phyloP scores from a whole-genome alignment of 1,284 basidiomycete genomes.

The Paramarasmius palmivorus region DNA sequence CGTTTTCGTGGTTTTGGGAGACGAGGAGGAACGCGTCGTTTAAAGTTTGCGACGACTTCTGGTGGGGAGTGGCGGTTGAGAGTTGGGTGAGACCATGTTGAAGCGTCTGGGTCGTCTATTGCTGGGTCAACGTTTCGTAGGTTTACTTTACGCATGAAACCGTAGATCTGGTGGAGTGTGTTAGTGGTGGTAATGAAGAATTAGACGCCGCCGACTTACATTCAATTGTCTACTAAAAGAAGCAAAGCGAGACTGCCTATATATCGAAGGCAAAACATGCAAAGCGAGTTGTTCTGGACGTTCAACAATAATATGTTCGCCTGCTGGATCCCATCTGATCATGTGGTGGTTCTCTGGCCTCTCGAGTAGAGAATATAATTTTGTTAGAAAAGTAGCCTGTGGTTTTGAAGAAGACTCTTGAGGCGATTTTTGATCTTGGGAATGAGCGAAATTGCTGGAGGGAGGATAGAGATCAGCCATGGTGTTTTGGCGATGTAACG shows the following conservation, averaged over 20 bases:
- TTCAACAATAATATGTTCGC: conserved; percentile 91
- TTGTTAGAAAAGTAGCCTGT: conserved; percentile 89
- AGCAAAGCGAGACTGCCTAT: conserved; percentile 90
- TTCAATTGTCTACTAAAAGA: conserved; percentile 94
- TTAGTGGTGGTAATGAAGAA: conserved; percentile 32
- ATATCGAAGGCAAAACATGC: conserved; percentile 86
- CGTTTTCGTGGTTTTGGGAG: conserved; percentile 80
- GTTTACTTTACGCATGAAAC: conserved; percentile 94
- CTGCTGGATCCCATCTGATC: conserved; percentile 89
- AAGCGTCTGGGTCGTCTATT: conserved; percentile 90
- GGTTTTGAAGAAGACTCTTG: conserved; percentile 67
- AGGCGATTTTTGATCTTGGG: conserved; percentile 45
- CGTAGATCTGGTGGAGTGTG: conserved; percentile 72
- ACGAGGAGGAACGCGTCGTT: conserved; percentile 90
- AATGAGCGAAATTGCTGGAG: conserved; percentile 56
- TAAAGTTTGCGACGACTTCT: conserved; percentile 87
- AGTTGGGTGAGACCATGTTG: conserved; percentile 90
- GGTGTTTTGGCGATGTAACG: too few relatives aligned
- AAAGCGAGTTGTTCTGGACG: conserved; percentile 86
- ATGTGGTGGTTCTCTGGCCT: conserved; percentile 87
- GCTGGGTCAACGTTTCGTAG: conserved; percentile 89
- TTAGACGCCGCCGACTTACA: conserved; percentile 50
- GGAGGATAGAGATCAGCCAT: too few relatives aligned
- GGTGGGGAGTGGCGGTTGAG: conserved; percentile 84
- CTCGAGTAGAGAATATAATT: conserved; percentile 71